These are phyloP conservation scores for Fusarium proliferatum DNA, from an alignment of 2,329 filamentous ascomycete species.

Conservation along the genomic window DNA sequence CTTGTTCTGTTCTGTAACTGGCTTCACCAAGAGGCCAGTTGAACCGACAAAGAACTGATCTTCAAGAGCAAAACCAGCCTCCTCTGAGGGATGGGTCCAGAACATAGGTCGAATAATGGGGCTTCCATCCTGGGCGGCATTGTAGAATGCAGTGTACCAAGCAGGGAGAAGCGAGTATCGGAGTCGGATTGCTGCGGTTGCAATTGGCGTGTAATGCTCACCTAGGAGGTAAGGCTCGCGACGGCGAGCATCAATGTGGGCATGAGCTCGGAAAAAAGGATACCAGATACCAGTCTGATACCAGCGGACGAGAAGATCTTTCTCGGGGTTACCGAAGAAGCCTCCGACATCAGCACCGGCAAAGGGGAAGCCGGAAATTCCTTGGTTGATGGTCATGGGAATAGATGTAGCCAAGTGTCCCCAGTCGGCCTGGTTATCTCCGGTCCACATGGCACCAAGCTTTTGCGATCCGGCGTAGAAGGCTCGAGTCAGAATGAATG, in stretches of 20 bases:
- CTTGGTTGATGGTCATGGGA: slow-evolving; percentile 93
- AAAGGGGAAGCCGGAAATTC: slow-evolving; percentile 93
- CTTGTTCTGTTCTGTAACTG: slow-evolving; percentile 82
- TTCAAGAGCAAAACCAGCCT: slow-evolving; percentile 87
- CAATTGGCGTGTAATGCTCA: slow-evolving; percentile 86
- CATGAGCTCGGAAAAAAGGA: slow-evolving; percentile 97
- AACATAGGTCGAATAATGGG: slow-evolving; percentile 94
- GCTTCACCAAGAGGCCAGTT: slow-evolving; percentile 92
- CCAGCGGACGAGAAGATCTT: slow-evolving; percentile 92
- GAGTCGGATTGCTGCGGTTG: slow-evolving; percentile 86
- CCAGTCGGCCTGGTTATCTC: slow-evolving; percentile 96
- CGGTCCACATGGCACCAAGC: slow-evolving; percentile 96
- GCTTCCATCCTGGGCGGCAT: slow-evolving; percentile 82
- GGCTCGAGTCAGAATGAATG: slow-evolving; percentile 91
- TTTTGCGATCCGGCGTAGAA: slow-evolving; percentile 94
- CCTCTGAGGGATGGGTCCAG: slow-evolving; percentile 88
- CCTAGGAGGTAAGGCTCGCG: slow-evolving; percentile 91
- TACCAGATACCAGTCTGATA: slow-evolving; percentile 98
- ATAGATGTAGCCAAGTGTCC: slow-evolving; percentile 88
- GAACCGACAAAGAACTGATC: slow-evolving; percentile 92
- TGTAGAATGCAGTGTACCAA: slow-evolving; percentile 97
- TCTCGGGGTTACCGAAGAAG: slow-evolving; percentile 97
- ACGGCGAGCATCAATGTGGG: slow-evolving; percentile 94
- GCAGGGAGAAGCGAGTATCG: slow-evolving; percentile 90
- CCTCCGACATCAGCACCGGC: slow-evolving; percentile 95